Evolutionary conservation across 2,329 filamentous ascomycete species (phyloP).

Genomic region (Trichoderma afroharzianum): DNA sequence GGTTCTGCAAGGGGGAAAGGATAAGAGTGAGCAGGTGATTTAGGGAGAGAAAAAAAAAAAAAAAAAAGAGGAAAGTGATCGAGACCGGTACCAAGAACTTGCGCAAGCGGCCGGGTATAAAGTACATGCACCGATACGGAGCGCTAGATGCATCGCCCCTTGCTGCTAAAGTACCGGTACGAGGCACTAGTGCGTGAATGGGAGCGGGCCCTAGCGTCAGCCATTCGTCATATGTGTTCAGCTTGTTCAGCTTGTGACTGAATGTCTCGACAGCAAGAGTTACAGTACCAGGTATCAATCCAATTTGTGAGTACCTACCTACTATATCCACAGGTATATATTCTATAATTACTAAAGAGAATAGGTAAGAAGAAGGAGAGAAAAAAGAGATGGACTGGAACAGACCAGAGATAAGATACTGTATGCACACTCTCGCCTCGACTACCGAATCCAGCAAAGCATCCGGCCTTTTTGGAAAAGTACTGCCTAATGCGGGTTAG

Average conservation of each 20-base stretch:
- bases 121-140: background rate
- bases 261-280: background rate
- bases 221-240: background rate
- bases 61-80: background rate
- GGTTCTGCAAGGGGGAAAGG: background rate
- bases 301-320: background rate
- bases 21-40: background rate
- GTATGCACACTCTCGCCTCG: background rate
- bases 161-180: background rate
- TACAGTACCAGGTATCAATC: background rate
- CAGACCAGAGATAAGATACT: background rate
- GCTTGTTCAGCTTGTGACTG: background rate
- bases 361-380: background rate
- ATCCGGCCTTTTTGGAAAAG: background rate
- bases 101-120: background rate
- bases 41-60: background rate
- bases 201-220: slow-evolving; percentile 5
- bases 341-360: background rate
- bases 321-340: too few species aligned
- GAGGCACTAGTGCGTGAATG: background rate
- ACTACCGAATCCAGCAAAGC: background rate
- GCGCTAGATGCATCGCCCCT: background rate
- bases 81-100: background rate
- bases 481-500: slow-evolving; percentile 6
- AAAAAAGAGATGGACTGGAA: background rate